phyloP scores from a whole-genome alignment of 2,329 filamentous ascomycete genomes.

The Aurifilum marmelostoma region DNA sequence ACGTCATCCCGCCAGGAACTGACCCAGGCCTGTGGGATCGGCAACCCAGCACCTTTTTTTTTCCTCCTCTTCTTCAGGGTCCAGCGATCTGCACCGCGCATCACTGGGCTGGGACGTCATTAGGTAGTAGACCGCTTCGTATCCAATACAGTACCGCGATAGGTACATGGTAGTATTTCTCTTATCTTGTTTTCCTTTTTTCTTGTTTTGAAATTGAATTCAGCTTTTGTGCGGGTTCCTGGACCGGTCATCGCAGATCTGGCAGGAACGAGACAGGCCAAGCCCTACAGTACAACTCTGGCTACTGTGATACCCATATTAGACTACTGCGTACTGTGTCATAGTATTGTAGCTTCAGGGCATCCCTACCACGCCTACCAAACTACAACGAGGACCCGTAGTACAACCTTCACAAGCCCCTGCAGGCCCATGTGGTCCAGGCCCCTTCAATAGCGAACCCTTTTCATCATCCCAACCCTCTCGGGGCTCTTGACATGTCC shows the following conservation, averaged over 20 bases:
- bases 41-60: not conserved
- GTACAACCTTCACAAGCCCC: not conserved
- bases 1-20: constrained; percentile 5
- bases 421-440: not conserved
- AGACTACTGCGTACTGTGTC: not conserved
- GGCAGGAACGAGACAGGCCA: not conserved
- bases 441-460: not conserved
- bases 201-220: not conserved
- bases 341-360: not conserved
- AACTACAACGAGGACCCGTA: not conserved
- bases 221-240: too few species aligned
- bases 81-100: not conserved
- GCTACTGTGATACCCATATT: not conserved
- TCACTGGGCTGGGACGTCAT: not conserved
- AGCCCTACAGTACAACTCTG: not conserved
- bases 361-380: too few species aligned
- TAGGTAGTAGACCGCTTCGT: not conserved
- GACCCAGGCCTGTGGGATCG: not conserved
- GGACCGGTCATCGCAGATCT: not conserved
- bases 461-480: not conserved
- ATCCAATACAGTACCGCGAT: too few species aligned
- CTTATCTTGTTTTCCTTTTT: not conserved
- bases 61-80: not conserved
- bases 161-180: not conserved
- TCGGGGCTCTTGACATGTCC: not conserved